Conservation (phyloP, 1,139 yeast species). For the Schwanniomyces etchellsii region DNA sequence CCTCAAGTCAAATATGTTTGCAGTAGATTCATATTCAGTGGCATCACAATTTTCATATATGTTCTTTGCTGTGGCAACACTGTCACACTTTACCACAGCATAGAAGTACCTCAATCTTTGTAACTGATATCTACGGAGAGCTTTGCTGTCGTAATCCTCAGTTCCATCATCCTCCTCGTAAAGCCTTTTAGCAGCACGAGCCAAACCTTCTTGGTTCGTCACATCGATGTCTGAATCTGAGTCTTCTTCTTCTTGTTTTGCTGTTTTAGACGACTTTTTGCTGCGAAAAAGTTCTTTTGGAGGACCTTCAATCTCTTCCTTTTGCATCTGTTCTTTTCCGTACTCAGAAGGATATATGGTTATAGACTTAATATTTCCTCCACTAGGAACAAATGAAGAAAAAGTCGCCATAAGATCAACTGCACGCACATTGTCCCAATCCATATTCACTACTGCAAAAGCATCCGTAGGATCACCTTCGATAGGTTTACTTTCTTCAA, state of each 20-base stretch:
- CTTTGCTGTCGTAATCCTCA: constrained; percentile 67
- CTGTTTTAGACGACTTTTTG: constrained; percentile 19
- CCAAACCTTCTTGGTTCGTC: constrained; percentile 37
- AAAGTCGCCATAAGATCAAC: constrained; percentile 88
- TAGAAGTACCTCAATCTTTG: constrained; percentile 86
- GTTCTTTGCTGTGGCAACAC: constrained; percentile 60
- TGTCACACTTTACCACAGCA: constrained; percentile 87
- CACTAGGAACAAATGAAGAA: constrained; percentile 75
- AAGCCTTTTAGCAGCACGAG: constrained; percentile 55
- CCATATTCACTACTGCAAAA: constrained; percentile 91
- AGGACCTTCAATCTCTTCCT: constrained; percentile 90
- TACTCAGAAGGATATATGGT: constrained; percentile 86
- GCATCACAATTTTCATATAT: constrained; percentile 91
- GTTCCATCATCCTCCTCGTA: constrained; percentile 70
- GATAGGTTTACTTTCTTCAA: constrained; percentile 58
- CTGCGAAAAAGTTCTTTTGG: constrained; percentile 72
- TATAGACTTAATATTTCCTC: constrained; percentile 66
- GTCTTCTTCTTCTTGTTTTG: constrained; percentile 21
- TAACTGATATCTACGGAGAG: constrained; percentile 73
- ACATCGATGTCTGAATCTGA: constrained; percentile 45
- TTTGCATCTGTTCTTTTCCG: constrained; percentile 89
- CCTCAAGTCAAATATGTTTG: constrained; percentile 87
- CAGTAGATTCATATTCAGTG: constrained; percentile 92
- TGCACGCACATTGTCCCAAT: constrained; percentile 91
- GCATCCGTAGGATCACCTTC: constrained; percentile 79